phyloP scores from a whole-genome alignment of 495 filamentous ascomycete genomes.

The Achaetomiella virescens region DNA sequence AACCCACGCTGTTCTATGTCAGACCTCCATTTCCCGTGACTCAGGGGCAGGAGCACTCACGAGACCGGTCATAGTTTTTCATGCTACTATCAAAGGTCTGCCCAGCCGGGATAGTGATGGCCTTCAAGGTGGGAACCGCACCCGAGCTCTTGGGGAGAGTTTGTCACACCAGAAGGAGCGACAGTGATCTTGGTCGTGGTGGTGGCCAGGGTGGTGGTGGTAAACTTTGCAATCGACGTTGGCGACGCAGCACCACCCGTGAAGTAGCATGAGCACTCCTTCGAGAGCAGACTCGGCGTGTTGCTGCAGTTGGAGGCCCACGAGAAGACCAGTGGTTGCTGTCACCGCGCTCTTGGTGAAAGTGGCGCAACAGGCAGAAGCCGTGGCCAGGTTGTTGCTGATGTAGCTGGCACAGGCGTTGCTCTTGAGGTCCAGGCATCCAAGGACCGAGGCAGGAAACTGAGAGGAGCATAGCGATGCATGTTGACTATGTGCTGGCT shows the following conservation, averaged over 20 bases:
- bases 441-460: constrained; percentile 7
- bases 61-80: constrained; percentile 41
- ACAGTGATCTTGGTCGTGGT: background rate
- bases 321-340: background rate
- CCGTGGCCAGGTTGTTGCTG: constrained; percentile 2
- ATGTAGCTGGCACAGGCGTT: constrained; percentile 12
- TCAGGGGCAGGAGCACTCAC: background rate
- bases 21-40: no score
- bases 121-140: constrained; percentile 16
- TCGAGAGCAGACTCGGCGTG: constrained; percentile 8
- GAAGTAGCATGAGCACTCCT: constrained; percentile 11
- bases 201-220: background rate
- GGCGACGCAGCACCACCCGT: background rate
- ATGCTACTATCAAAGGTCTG: constrained; percentile 40
- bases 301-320: constrained; percentile 10
- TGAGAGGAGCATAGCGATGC: constrained; percentile 6
- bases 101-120: constrained; percentile 31
- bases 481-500: no score
- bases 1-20: constrained; percentile 11
- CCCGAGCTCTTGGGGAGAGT: constrained; percentile 20
- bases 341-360: constrained; percentile 3
- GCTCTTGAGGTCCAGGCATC: background rate
- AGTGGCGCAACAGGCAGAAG: constrained; percentile 5
- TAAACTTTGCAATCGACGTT: background rate
- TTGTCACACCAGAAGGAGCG: constrained; percentile 3